Evolutionary conservation across 495 filamentous ascomycete species (phyloP).

Genomic region (Talaromyces liani): DNA sequence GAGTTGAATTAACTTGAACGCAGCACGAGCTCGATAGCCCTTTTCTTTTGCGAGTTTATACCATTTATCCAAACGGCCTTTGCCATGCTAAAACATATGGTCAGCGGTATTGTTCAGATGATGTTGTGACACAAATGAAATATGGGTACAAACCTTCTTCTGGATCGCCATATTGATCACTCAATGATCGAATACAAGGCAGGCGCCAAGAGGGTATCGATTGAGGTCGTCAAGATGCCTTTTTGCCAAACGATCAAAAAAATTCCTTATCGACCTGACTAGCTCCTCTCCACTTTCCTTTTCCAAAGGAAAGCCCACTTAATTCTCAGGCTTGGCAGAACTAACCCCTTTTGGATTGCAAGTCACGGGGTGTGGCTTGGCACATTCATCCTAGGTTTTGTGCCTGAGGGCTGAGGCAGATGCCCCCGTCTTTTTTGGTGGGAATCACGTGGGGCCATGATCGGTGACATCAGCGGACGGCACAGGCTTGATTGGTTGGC

Average conservation of each 20-base stretch:
- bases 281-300: constrained; percentile 2
- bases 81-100: constrained; percentile 59
- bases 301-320: not conserved
- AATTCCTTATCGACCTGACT: constrained; percentile 7
- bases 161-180: constrained; percentile 76
- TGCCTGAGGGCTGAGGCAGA: not conserved
- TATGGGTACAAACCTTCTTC: constrained; percentile 60
- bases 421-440: not conserved
- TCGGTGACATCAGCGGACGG: constrained; percentile 8
- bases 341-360: not conserved
- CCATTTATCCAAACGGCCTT: constrained; percentile 99
- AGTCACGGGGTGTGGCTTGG: not conserved
- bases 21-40: constrained; percentile 90
- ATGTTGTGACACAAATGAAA: not conserved
- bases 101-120: not conserved
- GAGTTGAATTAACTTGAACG: constrained; percentile 97
- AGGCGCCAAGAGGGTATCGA: not conserved
- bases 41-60: constrained; percentile 96
- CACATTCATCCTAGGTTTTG: not conserved
- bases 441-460: constrained; percentile 4
- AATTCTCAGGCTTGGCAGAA: not conserved
- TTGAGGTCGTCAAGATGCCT: not conserved
- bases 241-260: not conserved
- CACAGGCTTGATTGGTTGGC: not conserved
- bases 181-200: constrained; percentile 1